A percentile compares a stretch with the other conserved stretches of the same genome.
These are phyloP conservation scores for Cladorrhinum samala DNA, from an alignment of 495 filamentous ascomycete species.

Conservation along the genomic window DNA sequence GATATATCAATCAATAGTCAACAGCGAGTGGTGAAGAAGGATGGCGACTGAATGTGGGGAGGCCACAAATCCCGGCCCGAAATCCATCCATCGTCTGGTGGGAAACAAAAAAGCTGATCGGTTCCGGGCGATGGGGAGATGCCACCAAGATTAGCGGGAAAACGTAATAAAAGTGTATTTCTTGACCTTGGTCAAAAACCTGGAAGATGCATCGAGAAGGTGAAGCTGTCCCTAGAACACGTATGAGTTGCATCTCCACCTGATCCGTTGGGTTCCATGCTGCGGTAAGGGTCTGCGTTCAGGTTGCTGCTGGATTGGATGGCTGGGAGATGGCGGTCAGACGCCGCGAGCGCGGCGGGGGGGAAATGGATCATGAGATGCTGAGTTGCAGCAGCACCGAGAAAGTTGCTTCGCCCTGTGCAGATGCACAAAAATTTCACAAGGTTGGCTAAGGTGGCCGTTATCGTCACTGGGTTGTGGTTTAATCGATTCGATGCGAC, in stretches of 20 bases:
- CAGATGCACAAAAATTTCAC: neutral
- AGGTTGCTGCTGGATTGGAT: neutral
- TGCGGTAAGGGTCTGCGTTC: neutral
- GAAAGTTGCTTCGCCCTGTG: no score
- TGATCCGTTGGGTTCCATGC: no score
- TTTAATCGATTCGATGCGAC: no score
- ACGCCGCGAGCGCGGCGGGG: neutral
- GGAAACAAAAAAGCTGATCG: constrained; percentile 3
- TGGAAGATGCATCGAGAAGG: no score
- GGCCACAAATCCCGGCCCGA: neutral
- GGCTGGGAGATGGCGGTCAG: neutral
- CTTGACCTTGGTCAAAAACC: no score
- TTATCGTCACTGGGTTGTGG: no score
- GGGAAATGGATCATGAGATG: neutral
- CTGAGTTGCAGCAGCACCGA: neutral
- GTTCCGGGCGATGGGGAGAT: constrained; percentile 6
- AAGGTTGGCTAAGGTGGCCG: neutral
- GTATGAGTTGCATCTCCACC: no score
- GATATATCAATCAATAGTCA: constrained; percentile 5
- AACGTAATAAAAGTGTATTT: neutral
- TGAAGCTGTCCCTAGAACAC: neutral
- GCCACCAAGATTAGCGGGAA: constrained; percentile 3
- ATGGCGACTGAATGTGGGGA: neutral
- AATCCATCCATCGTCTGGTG: neutral
- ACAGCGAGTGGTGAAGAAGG: neutral